A percentile compares a stretch with the other conserved stretches of the same genome.
Evolutionary conservation across 2,329 filamentous ascomycete genomes (phyloP).

Genomic region (Aspergillus flavus): DNA sequence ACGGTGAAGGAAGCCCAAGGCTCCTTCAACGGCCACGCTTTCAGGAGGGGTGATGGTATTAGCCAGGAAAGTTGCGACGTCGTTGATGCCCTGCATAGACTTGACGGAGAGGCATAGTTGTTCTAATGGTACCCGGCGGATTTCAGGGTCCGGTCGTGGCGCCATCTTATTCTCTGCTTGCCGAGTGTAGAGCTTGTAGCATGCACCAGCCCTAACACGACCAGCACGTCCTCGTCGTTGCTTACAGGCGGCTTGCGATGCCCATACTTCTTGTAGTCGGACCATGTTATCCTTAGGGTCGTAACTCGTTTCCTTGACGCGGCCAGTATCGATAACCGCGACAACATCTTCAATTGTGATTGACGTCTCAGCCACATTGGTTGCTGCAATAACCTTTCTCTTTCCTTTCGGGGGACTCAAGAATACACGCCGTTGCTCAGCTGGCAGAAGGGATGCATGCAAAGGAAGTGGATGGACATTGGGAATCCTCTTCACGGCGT

Average conservation of each 20-base stretch:
- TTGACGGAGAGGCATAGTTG: slow-evolving; percentile 93
- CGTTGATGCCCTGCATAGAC: slow-evolving; percentile 80
- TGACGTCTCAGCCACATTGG: slow-evolving; percentile 96
- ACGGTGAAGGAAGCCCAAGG: slow-evolving; percentile 73
- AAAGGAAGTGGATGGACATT: slow-evolving; percentile 80
- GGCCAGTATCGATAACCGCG: slow-evolving; percentile 90
- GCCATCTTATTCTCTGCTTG: slow-evolving; percentile 83
- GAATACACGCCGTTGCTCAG: slow-evolving; percentile 88
- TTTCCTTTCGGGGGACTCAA: slow-evolving; percentile 72
- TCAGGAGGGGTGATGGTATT: slow-evolving; percentile 89
- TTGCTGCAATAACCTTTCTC: slow-evolving; percentile 90
- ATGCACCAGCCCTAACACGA: slow-evolving; percentile 84
- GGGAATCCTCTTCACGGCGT: slow-evolving; percentile 64
- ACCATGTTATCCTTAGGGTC: slow-evolving; percentile 92
- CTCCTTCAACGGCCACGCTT: slow-evolving; percentile 80
- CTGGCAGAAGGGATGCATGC: slow-evolving; percentile 87
- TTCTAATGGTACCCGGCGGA: slow-evolving; percentile 87
- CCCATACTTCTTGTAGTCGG: slow-evolving; percentile 92
- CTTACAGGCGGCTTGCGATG: slow-evolving; percentile 89
- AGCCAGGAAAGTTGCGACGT: slow-evolving; percentile 79
- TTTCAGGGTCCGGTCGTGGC: slow-evolving; percentile 88
- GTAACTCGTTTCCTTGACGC: slow-evolving; percentile 95
- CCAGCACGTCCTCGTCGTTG: slow-evolving; percentile 91
- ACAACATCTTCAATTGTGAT: slow-evolving; percentile 98
- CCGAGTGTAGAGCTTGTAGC: slow-evolving; percentile 93